Conservation (phyloP, 1,139 yeast genomes). For the Yamadazyma sp. region DNA sequence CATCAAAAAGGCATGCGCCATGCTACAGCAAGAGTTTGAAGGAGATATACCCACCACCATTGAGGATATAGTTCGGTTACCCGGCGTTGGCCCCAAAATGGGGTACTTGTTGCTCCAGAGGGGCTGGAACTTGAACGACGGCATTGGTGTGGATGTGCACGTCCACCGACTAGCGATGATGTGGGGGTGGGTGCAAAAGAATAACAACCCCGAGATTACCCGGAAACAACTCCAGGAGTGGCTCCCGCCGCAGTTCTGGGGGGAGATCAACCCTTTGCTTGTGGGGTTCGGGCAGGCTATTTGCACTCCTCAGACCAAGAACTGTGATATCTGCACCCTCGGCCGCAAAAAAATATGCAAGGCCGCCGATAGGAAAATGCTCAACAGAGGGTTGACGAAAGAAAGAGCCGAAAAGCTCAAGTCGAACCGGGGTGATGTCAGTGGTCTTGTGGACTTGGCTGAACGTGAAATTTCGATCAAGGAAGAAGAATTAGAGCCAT, state of each 20-base stretch:
- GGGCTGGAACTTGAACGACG: constrained; percentile 75
- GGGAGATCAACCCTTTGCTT: constrained; percentile 76
- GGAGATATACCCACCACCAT: constrained; percentile 74
- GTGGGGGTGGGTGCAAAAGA: constrained; percentile 74
- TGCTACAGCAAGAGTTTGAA: constrained; percentile 49
- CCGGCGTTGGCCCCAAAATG: constrained; percentile 98
- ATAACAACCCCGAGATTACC: constrained; percentile 73
- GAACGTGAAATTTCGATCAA: neutral
- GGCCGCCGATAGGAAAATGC: constrained; percentile 45
- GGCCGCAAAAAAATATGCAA: constrained; percentile 53
- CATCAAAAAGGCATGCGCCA: constrained; percentile 60
- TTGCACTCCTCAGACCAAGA: constrained; percentile 69
- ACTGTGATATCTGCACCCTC: constrained; percentile 75
- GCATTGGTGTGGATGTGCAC: constrained; percentile 95
- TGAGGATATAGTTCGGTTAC: constrained; percentile 64
- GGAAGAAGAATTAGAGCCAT: neutral
- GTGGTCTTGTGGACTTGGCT: neutral
- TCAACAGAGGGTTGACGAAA: constrained; percentile 30
- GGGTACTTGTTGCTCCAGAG: constrained; percentile 77
- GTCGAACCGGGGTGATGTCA: constrained; percentile 34
- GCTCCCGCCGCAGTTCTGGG: constrained; percentile 77
- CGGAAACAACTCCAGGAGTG: constrained; percentile 67
- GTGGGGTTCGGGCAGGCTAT: constrained; percentile 95
- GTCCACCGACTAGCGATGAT: constrained; percentile 76
- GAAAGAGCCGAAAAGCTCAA: constrained; percentile 32